Evolutionary conservation across 2,329 filamentous ascomycete species (phyloP).

Genomic region (Ambrosiella cleistominuta): DNA sequence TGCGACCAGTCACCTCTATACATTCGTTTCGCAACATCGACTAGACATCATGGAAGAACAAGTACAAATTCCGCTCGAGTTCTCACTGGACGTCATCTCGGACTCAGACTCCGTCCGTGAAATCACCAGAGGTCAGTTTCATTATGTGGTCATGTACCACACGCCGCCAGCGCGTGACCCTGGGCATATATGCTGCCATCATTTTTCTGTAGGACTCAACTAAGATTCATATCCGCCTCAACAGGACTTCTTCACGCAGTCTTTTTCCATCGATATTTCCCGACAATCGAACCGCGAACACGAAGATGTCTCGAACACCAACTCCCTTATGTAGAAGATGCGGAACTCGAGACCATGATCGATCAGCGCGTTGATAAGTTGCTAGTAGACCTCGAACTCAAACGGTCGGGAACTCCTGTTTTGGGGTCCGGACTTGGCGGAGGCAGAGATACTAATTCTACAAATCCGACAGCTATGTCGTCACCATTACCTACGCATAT

Average conservation of each 20-base stretch:
- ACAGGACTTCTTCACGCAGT: constrained; percentile 85
- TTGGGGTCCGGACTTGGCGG: constrained; percentile 14
- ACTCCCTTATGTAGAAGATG: constrained; percentile 74
- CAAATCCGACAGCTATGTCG: constrained; percentile 4
- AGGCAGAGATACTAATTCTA: constrained; percentile 10
- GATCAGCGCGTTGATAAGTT: constrained; percentile 70
- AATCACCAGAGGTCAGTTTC: constrained; percentile 63
- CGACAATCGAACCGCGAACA: constrained; percentile 61
- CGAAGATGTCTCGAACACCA: constrained; percentile 83
- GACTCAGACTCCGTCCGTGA: constrained; percentile 81
- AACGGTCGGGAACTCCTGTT: neutral
- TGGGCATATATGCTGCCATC: neutral
- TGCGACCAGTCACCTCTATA: neutral
- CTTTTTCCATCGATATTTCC: constrained; percentile 98
- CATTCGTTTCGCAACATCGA: neutral
- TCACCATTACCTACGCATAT: constrained; percentile 8
- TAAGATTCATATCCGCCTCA: constrained; percentile 1
- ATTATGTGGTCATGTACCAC: neutral
- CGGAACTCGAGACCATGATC: constrained; percentile 82
- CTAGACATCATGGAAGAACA: constrained; percentile 32
- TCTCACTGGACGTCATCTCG: constrained; percentile 83
- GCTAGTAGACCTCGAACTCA: constrained; percentile 7
- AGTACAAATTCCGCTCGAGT: constrained; percentile 37
- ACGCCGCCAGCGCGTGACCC: neutral
- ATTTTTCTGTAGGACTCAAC: neutral